These are phyloP conservation scores for Heliocybe sulcata DNA, from an alignment of 1,284 basidiomycete genomes.

Conservation along the genomic window DNA sequence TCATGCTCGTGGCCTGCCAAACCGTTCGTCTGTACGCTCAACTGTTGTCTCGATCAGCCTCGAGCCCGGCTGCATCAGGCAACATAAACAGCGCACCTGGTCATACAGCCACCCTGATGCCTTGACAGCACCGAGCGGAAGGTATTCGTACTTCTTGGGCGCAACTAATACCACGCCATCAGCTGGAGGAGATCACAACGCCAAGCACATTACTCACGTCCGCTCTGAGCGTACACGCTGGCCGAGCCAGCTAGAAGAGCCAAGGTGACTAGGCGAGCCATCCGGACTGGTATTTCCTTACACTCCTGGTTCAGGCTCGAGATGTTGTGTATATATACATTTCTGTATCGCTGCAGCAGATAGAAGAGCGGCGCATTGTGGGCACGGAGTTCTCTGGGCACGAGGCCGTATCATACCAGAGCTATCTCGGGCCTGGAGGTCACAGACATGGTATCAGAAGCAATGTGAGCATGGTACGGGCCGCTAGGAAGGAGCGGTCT, in stretches of 20 bases:
- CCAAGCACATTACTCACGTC: neutral
- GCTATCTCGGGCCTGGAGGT: too few species aligned
- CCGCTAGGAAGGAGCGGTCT: too few species aligned
- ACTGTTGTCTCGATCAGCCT: slow-evolving; percentile 17
- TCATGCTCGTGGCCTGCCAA: slow-evolving; percentile 49
- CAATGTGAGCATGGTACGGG: too few species aligned
- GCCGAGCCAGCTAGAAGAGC: neutral
- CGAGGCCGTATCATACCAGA: neutral
- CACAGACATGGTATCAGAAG: too few species aligned
- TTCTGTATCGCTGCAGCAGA: neutral
- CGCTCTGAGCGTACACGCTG: neutral
- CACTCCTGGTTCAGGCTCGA: neutral
- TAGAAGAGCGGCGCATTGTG: neutral
- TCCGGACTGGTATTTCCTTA: neutral
- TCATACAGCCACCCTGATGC: slow-evolving; percentile 48
- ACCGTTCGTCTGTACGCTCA: slow-evolving; percentile 45
- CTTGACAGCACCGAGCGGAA: slow-evolving; percentile 40
- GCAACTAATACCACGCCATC: slow-evolving; percentile 28
- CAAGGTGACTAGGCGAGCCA: neutral
- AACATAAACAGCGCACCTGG: slow-evolving; percentile 28
- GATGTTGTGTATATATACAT: neutral
- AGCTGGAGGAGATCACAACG: neutral
- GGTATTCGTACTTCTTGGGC: slow-evolving; percentile 39
- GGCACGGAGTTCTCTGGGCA: neutral
- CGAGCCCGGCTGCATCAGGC: neutral